A percentile compares a stretch with the other conserved stretches of the same genome.
Evolutionary conservation across 2,329 filamentous ascomycete genomes (phyloP).

Genomic region (Neofusicoccum kwambonambiense): DNA sequence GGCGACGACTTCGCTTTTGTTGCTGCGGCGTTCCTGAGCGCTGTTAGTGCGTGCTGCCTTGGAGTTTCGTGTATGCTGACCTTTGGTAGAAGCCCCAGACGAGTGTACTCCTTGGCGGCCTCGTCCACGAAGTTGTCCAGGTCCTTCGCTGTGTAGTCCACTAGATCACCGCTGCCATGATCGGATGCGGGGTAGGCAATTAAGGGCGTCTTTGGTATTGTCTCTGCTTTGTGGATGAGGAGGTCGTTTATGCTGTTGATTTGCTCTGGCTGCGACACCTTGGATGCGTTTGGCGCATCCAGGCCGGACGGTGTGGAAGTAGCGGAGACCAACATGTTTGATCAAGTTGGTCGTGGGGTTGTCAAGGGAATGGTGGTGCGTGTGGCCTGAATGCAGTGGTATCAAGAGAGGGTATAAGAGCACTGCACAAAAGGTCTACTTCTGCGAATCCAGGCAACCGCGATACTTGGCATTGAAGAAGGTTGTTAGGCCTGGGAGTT

Average conservation of each 20-base stretch:
- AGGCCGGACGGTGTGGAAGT: not conserved
- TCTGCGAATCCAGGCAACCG: not conserved
- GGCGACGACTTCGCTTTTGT: conserved; percentile 36
- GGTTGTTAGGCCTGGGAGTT: not conserved
- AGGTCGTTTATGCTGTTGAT: conserved; percentile 16
- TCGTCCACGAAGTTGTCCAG: conserved; percentile 29
- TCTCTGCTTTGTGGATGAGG: conserved; percentile 10
- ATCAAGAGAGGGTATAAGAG: not conserved
- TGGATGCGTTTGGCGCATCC: conserved; percentile 4
- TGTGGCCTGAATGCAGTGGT: not conserved
- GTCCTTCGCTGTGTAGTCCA: conserved; percentile 28
- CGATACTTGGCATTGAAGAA: conserved; percentile 10
- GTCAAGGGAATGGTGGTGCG: not conserved
- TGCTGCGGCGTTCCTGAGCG: conserved; percentile 1
- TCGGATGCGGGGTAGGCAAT: conserved; percentile 25
- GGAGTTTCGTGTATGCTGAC: conserved; percentile 18
- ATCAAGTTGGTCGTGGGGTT: not conserved
- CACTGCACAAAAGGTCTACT: not conserved
- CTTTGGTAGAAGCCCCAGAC: conserved; percentile 25
- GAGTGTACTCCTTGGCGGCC: conserved; percentile 24
- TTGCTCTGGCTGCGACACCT: conserved; percentile 5
- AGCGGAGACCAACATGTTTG: not conserved
- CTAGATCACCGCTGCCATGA: conserved; percentile 26
- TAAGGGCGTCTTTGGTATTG: conserved; percentile 22
- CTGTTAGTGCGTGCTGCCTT: not conserved